Conservation (phyloP, 441 rosid species). For the Jatropha multifida region DNA sequence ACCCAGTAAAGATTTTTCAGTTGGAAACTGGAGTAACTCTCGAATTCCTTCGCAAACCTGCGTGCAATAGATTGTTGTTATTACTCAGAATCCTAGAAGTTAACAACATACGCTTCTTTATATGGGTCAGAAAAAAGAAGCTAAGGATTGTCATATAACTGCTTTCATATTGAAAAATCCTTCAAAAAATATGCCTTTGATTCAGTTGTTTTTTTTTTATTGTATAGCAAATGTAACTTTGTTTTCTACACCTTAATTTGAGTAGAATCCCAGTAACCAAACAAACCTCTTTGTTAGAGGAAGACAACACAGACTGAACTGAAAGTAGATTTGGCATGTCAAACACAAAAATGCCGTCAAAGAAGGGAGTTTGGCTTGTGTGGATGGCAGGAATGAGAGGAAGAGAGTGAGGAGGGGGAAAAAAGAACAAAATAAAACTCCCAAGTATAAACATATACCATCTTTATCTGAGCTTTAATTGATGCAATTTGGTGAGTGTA, state of each 20-base stretch:
- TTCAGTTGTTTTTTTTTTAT: neutral
- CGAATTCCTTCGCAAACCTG: constrained; percentile 79
- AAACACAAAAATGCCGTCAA: neutral
- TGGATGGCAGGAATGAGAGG: neutral
- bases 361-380: neutral
- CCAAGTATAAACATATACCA: constrained; percentile 35
- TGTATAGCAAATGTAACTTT: neutral
- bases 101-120: neutral
- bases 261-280: neutral
- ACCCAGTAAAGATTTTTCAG: constrained; percentile 42
- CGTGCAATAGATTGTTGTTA: constrained; percentile 3
- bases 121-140: neutral
- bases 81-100: constrained; percentile 8
- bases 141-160: neutral
- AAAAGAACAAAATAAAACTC: neutral
- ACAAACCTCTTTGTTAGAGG: neutral
- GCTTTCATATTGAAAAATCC: neutral
- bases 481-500: constrained; percentile 52
- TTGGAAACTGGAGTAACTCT: constrained; percentile 69
- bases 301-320: neutral
- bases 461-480: constrained; percentile 76
- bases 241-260: neutral
- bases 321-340: neutral
- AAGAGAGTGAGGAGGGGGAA: neutral
- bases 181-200: neutral